Conservation (phyloP, 2,329 filamentous ascomycete species). For the Ascochyta fabae region DNA sequence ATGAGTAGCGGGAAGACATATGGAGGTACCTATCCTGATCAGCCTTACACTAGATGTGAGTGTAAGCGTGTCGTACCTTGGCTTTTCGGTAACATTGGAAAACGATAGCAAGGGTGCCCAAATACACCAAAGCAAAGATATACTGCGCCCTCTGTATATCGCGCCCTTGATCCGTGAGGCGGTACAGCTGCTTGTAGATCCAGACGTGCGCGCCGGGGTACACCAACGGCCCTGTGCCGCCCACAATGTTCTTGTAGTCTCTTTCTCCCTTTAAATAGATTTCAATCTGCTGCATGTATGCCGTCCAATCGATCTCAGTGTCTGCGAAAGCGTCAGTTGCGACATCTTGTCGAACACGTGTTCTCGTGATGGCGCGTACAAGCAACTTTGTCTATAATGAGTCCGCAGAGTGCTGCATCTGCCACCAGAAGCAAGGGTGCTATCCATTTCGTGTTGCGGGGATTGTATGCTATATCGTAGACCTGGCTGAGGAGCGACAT, state of each 20-base stretch:
- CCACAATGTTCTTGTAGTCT: constrained; percentile 84
- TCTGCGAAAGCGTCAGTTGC: constrained; percentile 61
- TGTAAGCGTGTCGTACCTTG: constrained; percentile 58
- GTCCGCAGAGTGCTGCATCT: constrained; percentile 73
- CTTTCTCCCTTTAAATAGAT: constrained; percentile 84
- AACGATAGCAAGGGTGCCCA: constrained; percentile 76
- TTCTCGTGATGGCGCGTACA: constrained; percentile 63
- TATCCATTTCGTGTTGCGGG: constrained; percentile 67
- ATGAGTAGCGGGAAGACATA: constrained; percentile 87
- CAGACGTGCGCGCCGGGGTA: constrained; percentile 96
- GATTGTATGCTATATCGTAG: constrained; percentile 57
- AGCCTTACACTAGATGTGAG: not conserved
- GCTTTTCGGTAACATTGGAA: constrained; percentile 82
- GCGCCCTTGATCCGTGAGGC: constrained; percentile 75
- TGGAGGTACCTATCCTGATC: constrained; percentile 69
- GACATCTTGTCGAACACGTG: constrained; percentile 30
- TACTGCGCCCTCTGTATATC: constrained; percentile 83
- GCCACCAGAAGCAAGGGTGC: constrained; percentile 69
- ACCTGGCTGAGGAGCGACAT: constrained; percentile 46
- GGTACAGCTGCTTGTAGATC: constrained; percentile 81
- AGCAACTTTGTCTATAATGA: constrained; percentile 81
- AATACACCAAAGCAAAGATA: constrained; percentile 80
- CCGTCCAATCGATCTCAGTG: constrained; percentile 96
- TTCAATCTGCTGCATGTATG: constrained; percentile 93
- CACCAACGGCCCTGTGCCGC: constrained; percentile 89